A percentile compares a stretch with the other conserved stretches of the same genome.
phyloP scores from a whole-genome alignment of 2,329 filamentous ascomycete species.

The Xylaria arbuscula region DNA sequence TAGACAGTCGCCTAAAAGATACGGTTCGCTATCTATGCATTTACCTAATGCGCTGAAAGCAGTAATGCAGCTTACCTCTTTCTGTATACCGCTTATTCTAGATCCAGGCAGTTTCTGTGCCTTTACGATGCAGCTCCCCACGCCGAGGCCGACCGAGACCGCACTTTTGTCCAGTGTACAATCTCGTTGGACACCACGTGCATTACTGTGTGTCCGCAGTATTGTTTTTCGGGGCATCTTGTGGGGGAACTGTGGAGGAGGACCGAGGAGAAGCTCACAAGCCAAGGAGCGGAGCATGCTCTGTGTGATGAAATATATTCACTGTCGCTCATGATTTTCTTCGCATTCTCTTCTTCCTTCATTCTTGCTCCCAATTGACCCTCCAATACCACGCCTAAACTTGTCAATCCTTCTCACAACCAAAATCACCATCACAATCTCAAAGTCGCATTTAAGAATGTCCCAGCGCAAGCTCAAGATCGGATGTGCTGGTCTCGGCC shows the following conservation, averaged over 20 bases:
- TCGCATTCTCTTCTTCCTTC: neutral
- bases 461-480: conserved; percentile 18
- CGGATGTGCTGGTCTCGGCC: conserved; percentile 18
- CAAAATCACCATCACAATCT: neutral
- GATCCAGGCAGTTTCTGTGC: neutral
- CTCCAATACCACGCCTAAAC: neutral
- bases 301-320: conserved; percentile 7
- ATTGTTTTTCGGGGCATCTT: neutral
- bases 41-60: conserved; percentile 1
- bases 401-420: neutral
- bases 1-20: no score
- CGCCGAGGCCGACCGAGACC: neutral
- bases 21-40: no score
- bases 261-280: neutral
- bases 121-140: neutral
- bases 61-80: conserved; percentile 3
- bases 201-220: neutral
- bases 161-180: neutral
- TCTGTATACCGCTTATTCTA: conserved; percentile 1
- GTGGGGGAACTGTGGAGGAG: neutral
- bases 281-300: neutral
- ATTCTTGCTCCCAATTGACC: neutral
- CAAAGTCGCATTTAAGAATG: neutral
- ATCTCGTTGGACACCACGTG: neutral
- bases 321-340: neutral